These are phyloP conservation scores for Marchantia polymorpha DNA, from an alignment of 225 moss, liverwort and hornwort species.

Conservation along the genomic window DNA sequence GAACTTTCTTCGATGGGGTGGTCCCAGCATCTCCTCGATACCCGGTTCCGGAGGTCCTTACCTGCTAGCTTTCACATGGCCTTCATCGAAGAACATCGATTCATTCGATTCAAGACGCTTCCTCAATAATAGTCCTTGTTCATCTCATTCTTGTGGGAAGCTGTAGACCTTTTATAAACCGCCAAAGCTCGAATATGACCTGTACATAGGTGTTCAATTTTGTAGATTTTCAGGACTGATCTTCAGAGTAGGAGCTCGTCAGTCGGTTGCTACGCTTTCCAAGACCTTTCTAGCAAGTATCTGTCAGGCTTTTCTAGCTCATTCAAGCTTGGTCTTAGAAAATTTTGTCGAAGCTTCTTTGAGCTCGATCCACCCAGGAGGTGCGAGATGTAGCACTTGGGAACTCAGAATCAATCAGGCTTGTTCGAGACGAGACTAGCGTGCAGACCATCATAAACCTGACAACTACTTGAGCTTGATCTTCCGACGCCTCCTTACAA, in stretches of 20 bases:
- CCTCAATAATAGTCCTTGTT: no score
- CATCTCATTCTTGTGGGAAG: background rate
- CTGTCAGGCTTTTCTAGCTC: background rate
- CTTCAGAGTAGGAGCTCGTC: background rate
- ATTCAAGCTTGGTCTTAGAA: background rate
- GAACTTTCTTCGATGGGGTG: constrained; percentile 22
- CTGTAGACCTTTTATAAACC: background rate
- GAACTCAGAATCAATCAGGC: background rate
- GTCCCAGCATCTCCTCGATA: constrained; percentile 24
- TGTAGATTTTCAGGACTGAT: background rate
- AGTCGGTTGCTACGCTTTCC: background rate
- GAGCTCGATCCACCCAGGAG: background rate
- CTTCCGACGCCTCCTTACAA: background rate
- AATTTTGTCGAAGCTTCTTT: background rate
- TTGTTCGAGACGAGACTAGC: background rate
- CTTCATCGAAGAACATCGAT: no score
- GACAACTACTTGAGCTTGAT: background rate
- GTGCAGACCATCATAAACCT: background rate
- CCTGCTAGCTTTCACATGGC: no score
- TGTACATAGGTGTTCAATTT: background rate
- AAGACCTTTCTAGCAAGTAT: background rate
- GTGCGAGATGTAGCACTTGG: background rate
- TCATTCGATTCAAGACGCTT: no score
- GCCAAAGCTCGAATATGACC: background rate
- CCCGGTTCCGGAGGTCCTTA: constrained; percentile 3